Conservation (phyloP, 1,284 basidiomycete species). For the Austropuccinia psidii region DNA sequence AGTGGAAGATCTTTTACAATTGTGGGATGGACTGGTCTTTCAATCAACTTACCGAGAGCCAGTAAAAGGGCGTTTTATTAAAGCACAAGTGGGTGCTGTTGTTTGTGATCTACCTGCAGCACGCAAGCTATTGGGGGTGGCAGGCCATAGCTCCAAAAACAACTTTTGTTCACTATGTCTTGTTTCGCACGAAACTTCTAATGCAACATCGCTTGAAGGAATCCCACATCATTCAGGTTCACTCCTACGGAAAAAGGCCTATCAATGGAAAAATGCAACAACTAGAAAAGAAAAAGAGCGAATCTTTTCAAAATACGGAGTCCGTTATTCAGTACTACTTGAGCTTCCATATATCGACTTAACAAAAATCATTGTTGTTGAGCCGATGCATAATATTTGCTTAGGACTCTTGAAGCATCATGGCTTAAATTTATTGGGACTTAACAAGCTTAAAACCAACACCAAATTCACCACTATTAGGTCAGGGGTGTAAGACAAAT, state of each 20-base stretch:
- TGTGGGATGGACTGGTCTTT: no score
- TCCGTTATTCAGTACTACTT: neutral
- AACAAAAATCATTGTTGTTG: neutral
- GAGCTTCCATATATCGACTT: neutral
- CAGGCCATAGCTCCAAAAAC: neutral
- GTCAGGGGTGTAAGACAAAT: no score
- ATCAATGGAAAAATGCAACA: neutral
- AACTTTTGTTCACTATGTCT: neutral
- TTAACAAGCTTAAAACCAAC: neutral
- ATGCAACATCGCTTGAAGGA: neutral
- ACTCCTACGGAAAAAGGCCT: neutral
- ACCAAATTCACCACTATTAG: no score
- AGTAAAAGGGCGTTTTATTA: neutral
- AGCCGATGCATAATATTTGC: conserved; percentile 34
- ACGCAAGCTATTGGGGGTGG: neutral
- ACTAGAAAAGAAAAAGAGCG: neutral
- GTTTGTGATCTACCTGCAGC: neutral
- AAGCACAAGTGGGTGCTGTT: neutral
- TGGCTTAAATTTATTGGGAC: neutral
- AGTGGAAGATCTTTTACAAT: no score
- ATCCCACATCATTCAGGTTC: neutral
- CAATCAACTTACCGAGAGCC: neutral
- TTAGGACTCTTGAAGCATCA: conserved; percentile 18
- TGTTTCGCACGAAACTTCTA: neutral
- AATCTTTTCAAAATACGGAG: neutral